phyloP scores from a whole-genome alignment of 2,329 filamentous ascomycete species.

The Fusarium sp. region DNA sequence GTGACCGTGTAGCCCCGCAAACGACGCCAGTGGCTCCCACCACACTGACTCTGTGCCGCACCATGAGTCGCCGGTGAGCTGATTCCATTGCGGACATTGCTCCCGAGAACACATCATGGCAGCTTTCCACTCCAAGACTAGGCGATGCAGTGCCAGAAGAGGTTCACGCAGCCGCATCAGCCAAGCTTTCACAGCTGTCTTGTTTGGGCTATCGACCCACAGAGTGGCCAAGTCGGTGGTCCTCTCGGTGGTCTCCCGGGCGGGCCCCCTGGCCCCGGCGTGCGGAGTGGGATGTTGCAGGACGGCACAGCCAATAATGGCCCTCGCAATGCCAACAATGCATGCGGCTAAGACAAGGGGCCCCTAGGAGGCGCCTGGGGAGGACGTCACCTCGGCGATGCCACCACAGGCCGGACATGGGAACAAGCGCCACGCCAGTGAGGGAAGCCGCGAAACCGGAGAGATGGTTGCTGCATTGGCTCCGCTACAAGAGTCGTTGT shows the following conservation, averaged over 20 bases:
- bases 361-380: conserved; percentile 28
- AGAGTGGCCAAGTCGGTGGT: conserved; percentile 8
- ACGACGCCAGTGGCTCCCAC: conserved; percentile 27
- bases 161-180: conserved; percentile 30
- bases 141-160: conserved; percentile 17
- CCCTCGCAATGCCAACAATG: conserved; percentile 39
- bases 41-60: conserved; percentile 12
- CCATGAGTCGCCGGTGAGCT: not conserved
- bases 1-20: conserved; percentile 24
- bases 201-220: conserved; percentile 35
- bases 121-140: conserved; percentile 21
- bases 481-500: conserved; percentile 7
- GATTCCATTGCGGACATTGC: not conserved
- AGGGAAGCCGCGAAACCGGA: conserved; percentile 21
- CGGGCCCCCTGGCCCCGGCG: conserved; percentile 28
- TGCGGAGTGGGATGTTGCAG: conserved; percentile 36
- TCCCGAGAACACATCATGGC: not conserved
- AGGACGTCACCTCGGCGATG: conserved; percentile 43
- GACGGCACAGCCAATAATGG: conserved; percentile 39
- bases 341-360: conserved; percentile 44
- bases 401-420: conserved; percentile 29
- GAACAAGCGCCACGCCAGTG: conserved; percentile 33
- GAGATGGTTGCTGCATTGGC: conserved; percentile 23
- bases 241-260: conserved; percentile 29
- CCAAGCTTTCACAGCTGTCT: conserved; percentile 39